Conservation (phyloP, 768 basidiomycete species). For the Rubroboletus pulcherrimus region DNA sequence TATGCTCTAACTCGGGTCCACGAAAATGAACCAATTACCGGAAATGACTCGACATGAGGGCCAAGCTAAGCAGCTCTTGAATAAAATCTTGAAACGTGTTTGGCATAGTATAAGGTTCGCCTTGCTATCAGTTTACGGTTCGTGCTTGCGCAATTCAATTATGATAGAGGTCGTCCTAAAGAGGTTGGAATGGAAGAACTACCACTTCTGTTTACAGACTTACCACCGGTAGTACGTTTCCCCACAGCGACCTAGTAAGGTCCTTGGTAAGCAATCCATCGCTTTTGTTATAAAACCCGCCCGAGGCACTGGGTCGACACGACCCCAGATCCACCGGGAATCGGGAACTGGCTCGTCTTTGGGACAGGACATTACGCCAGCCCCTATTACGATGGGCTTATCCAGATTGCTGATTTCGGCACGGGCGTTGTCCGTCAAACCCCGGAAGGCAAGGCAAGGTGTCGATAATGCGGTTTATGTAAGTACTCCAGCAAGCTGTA, state of each 20-base stretch:
- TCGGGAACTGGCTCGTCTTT: neutral
- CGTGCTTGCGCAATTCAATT: slow-evolving; percentile 1
- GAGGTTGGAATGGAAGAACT: slow-evolving; percentile 4
- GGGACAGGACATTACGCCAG: neutral
- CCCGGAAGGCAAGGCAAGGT: neutral
- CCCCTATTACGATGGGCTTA: neutral
- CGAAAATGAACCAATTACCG: neutral
- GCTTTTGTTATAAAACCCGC: neutral
- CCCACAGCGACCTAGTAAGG: neutral
- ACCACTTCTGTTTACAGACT: neutral
- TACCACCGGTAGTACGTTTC: neutral
- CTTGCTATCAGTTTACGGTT: neutral
- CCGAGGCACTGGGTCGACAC: neutral
- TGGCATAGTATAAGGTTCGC: neutral
- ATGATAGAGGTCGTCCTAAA: neutral
- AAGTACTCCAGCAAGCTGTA: no score
- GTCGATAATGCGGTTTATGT: neutral
- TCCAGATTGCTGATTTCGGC: neutral
- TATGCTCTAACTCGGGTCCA: neutral
- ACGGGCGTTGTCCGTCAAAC: neutral
- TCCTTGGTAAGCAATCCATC: neutral
- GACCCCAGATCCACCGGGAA: slow-evolving; percentile 4
- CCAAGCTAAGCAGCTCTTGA: neutral
- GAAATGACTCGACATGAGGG: neutral
- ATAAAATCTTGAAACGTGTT: neutral